Base-by-base conservation (phyloP, 2,329 filamentous ascomycete species). In the Colletotrichum sp. region DNA sequence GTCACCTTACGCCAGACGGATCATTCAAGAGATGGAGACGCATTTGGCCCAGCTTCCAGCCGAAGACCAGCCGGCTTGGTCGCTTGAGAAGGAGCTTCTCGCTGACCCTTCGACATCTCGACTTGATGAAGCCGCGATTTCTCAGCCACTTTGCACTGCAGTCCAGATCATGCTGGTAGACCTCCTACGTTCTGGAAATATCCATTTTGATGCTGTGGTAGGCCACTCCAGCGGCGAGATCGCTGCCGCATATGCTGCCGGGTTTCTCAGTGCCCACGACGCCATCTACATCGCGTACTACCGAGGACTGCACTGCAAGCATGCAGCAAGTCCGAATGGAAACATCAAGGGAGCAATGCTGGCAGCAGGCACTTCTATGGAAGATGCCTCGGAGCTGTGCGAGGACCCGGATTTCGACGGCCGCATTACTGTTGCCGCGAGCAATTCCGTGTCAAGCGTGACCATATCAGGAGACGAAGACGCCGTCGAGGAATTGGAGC, bases 151-250 rank as follows among this genome's bases (percentile, higher is more conserved):
- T 5, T 75, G 73, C 16, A 78, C 76, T 1, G 78, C 77, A 6
- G 58, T 80, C n/a, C 78, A 80, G 67, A 68, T 66, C 66, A 80
- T 79, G 9, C 70, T 84, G 0, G 78, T 83, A 6, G 79, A 82
- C 5, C 66, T 81, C 2, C 77, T 84, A 1, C 36, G 69, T 0
- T 73, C 79, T 0, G 83, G 83, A 6, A 83, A 83, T 4, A 70
- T 89, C n/a, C 55, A 73, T 1, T 83, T 86, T 8, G 30, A 75
- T 2, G 82, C 82, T 1, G 85, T 87, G 0, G 83, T 88, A 3
- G 88, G 88, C 3, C 88, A 90, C 77, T 89, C 87, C 0, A 87
- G 85, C 0, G 88, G 88, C 2, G 88, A 90, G 77, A 89, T 90
- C 13, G 87, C 80, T 1, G 87, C 88, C 0, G 89, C 87, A 0